Evolutionary conservation across 2,329 filamentous ascomycete species (phyloP), one percentile per base, ranked within the genome.

Genomic region (Cadophora sp.): DNA sequence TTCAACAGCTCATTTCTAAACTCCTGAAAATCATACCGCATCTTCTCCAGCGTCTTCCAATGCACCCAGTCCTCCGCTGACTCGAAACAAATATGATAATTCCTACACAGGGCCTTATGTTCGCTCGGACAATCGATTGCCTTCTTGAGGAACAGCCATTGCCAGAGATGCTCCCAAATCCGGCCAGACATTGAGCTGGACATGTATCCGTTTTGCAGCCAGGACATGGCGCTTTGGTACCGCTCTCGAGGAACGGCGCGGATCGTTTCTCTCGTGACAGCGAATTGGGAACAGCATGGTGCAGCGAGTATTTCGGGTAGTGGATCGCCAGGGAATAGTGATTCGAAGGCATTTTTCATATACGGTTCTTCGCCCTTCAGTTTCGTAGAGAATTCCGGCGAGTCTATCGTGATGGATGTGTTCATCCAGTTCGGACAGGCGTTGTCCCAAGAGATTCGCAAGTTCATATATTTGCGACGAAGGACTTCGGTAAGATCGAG

Each of bases 201-300:
- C 58, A 87, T 76, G 5, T 82, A 77, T 2, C 87, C 86, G 4
- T 83, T 80, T 16, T 87, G 74, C 48, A 90, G 72, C 88, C 88
- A 91, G 43, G 86, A 78, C 3, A 87, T 81, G 73, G 85, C 85
- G 37, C 81, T 80, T 29, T 85, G 72, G 71, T 90, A 91, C 64
- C 86, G 85, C 16, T 81, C 80, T 46, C 43, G 43, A 4, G 43
- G 80, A 34, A 86, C 80, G 50, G 78, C 73, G 2, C 76, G 80
- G 34, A 90, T 80, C 50, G 83, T 83, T 16, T 85, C 82, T 9
- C 82, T 79, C 6, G 85, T 85, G 9, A 89, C 85, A 0, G 85
- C 88, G 71, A 91, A 91, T 76, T 91, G 88, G 26, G 87, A 86
- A 76, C 88, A 90, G 76, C 88, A 90, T 7, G 86, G 82, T 1